Base-by-base conservation (phyloP, 352 stramenopile species). In the Blastocystis sp. region DNA sequence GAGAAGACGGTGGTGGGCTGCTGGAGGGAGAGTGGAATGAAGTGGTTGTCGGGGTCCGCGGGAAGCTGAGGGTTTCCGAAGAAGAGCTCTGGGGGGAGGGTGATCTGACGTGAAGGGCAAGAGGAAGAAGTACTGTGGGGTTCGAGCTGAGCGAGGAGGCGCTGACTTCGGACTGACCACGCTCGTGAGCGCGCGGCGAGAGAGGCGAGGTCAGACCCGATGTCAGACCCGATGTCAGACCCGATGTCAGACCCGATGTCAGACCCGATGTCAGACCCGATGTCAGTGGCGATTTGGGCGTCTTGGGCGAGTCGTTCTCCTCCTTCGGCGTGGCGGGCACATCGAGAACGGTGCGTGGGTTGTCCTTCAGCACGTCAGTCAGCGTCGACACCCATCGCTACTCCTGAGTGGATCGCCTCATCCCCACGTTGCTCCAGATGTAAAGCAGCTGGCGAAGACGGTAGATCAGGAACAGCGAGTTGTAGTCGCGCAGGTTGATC, bases 391-490 rank as follows among this genome's bases (percentile, higher is more conserved):
- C 33, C 74, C 74, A 85, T 13, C 74, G 74, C 74, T 85, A 67
- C 37, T 9, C 16, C 24, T 85, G 9, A 66, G 10, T 0, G 2
- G 45, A 50, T 31, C 3, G 19, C 4, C 31, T 9, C 21, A 26
- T 41, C 1, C 6, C 29, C 65, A 85, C 74, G 21, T 85, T 67
- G 33, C 74, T 85, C 74, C 74, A 85, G 4, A 67, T 16, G 74
- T 69, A 85, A 16, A 85, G n/a, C 0, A 85, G 31, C 51, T 85
- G 74, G 26, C 51, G 45, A n/a, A 85, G 37, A 55, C 74, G 74
- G 65, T 85, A 85, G 29, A 85, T 85, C 10, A 67, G 31, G 41
- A 67, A 85, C 16, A 85, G 33, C 6, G 74, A 85, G n/a, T 65
- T 37, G 41, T 85, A 85, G 26, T 85, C 74, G 2, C 13, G n/a